A percentile compares a stretch with the other conserved stretches of the same genome.
Conservation (phyloP, 805 yeast genomes). For the Kazachstania viticola region DNA sequence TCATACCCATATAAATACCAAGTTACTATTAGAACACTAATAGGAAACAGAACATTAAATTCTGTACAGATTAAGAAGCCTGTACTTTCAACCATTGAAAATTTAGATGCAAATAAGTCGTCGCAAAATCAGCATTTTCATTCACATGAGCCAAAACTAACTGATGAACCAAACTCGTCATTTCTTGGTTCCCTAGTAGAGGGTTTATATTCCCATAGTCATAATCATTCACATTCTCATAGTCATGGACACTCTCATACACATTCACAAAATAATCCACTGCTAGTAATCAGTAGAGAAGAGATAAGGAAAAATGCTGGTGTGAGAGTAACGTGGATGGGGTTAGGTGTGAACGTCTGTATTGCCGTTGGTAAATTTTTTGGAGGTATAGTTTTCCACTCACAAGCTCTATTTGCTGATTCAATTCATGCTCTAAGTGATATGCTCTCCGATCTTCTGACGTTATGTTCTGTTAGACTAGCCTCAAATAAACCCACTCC, state of each 20-base stretch:
- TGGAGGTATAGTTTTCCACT: conserved; percentile 87
- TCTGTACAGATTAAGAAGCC: too few species aligned
- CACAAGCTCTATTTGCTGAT: conserved; percentile 89
- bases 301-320: conserved; percentile 58
- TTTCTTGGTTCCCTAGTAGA: conserved; percentile 3
- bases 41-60: too few species aligned
- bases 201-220: conserved; percentile 6
- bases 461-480: conserved; percentile 77
- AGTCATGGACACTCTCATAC: conserved; percentile 11
- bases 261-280: conserved; percentile 18
- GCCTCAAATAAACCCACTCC: conserved; percentile 49
- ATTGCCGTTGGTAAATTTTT: conserved; percentile 76
- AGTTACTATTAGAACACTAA: too few species aligned
- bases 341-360: conserved; percentile 65
- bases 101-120: neutral
- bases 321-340: conserved; percentile 83
- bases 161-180: neutral
- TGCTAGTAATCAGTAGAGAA: conserved; percentile 31
- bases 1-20: too few species aligned
- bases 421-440: conserved; percentile 89
- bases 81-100: too few species aligned
- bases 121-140: neutral
- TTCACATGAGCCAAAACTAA: neutral
- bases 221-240: conserved; percentile 4
- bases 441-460: conserved; percentile 77